Base-by-base conservation (phyloP, 2,329 filamentous ascomycete genomes). In the Monilinia fructigena region DNA sequence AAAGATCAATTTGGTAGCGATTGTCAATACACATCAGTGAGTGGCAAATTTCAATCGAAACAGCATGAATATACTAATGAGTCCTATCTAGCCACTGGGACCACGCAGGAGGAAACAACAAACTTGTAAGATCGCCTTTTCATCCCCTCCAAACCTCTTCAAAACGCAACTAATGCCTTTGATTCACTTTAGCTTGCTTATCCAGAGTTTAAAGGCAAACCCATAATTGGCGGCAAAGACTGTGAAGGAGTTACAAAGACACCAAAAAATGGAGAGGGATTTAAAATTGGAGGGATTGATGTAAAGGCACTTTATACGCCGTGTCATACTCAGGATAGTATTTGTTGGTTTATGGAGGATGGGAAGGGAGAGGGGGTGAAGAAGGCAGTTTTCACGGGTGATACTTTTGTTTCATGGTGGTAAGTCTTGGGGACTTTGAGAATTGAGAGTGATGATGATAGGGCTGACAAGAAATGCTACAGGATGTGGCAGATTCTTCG, bases 261-360 rank as follows among this genome's bases (percentile, higher is more conserved):
- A 0, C 94, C 94, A 0, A 79, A 80, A 3, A 86, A 98, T 76
- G 87, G 88, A 50, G 86, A 92, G 71, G 86, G 82, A 3, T 97
- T 97, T 82, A 89, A 86, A 70, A 86, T 99, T 69, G 95, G 95
- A 66, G 84, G 85, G 72, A 95, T 99, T 77, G 84, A 85, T 18
- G 89, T 97, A 66, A 94, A 86, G 76, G 90, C 91, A 31, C 82
- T 98, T n/a, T 91, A 98, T 79, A 99, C 95, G 16, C 95, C 95
- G 1, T 99, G 95, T 78, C 95, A 99, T 77, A 99, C 95, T 1
- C 93, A 97, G 80, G 95, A 99, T 80, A 97, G 93, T 78, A 97
- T 99, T 76, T 99, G 95, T 82, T 99, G 89, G 81, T 92, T 88
- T 72, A 88, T 95, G 82, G 86, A 97, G 78, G 94, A 99, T 75